Conservation (phyloP, 2,329 filamentous ascomycete genomes). For the Arthrobotrys pseudoclavata region DNA sequence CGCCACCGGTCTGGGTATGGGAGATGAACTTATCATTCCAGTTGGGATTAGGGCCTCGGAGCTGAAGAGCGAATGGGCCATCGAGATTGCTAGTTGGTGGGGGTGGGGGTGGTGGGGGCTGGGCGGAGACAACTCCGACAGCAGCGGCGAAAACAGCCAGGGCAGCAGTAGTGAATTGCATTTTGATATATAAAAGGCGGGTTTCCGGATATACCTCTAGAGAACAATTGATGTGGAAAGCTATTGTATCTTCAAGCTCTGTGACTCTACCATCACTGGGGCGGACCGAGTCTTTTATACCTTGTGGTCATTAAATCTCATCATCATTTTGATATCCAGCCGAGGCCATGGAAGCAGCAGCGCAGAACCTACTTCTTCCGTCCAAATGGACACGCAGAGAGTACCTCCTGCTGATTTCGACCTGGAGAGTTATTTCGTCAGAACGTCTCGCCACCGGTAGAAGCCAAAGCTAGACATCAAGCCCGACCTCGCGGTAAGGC, state of each 20-base stretch:
- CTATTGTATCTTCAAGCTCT: neutral
- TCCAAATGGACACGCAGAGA: neutral
- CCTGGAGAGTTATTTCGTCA: neutral
- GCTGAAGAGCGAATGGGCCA: conserved; percentile 41
- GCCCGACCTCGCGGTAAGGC: neutral
- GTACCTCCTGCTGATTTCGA: conserved; percentile 21
- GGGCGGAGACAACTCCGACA: conserved; percentile 33
- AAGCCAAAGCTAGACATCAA: neutral
- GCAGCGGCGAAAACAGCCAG: conserved; percentile 24
- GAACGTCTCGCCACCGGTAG: conserved; percentile 8
- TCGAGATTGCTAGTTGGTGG: conserved; percentile 25
- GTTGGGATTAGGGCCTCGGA: conserved; percentile 15
- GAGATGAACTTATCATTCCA: conserved; percentile 41
- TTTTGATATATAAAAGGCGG: conserved; percentile 9
- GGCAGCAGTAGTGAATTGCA: conserved; percentile 44
- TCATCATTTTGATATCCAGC: neutral
- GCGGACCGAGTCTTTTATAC: conserved; percentile 7
- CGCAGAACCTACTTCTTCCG: conserved; percentile 10
- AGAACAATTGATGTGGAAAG: neutral
- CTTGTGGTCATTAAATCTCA: neutral
- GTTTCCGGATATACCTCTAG: neutral
- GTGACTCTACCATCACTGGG: neutral
- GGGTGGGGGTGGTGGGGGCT: conserved; percentile 27
- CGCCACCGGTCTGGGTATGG: conserved; percentile 31
- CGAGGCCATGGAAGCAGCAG: neutral